Evolutionary conservation across 208 protist genomes (phyloP), one percentile per base, ranked within the genome.

Genomic region (Leptomonas seymouri): DNA sequence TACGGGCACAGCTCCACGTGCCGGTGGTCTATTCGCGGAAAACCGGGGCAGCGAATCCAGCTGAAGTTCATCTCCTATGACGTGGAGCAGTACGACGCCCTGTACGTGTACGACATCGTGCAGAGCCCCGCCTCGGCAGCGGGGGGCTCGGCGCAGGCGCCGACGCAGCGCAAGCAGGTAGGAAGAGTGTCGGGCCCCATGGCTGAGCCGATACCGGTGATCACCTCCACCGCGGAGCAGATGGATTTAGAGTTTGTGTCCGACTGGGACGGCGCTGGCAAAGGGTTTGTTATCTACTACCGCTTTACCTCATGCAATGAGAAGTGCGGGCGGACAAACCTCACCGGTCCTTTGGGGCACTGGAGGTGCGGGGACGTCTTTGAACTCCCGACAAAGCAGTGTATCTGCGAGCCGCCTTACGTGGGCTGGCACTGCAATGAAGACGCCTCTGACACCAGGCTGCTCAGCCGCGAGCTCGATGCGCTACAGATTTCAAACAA

Each of bases 201-300:
- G 46, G 21, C 1, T 6, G 62, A 50, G 9, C 46, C 46, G 15
- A 1, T 11, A 9, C 54, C 57, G 0, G 34, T 30, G n/a, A 31
- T 87, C 31, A 51, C 41, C 6, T 93, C 85, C 14, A 63, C 56
- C 3, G 63, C 62, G 4, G 61, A 65, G 28, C 62, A 30, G 28
- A 28, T 93, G 30, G 44, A 79, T n/a, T 49, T 93, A 20, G 63
- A 81, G 18, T 92, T 95, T 59, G 23, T 64, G 15, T 91, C 86
- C 3, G 76, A 82, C 67, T 92, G 85, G 84, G 80, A 74, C 7
- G 73, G 67, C 20, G 31, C 51, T 12, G 41, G 53, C 1, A 41
- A 70, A 12, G 85, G 87, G 8, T 93, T 95, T 78, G 41, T 85
- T 23, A 51, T 92, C 11, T 80, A 65, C 34, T 93, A 93, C 64